These are phyloP conservation scores for Melanogaster broomeanus DNA, from an alignment of 768 basidiomycete species.

Conservation along the genomic window DNA sequence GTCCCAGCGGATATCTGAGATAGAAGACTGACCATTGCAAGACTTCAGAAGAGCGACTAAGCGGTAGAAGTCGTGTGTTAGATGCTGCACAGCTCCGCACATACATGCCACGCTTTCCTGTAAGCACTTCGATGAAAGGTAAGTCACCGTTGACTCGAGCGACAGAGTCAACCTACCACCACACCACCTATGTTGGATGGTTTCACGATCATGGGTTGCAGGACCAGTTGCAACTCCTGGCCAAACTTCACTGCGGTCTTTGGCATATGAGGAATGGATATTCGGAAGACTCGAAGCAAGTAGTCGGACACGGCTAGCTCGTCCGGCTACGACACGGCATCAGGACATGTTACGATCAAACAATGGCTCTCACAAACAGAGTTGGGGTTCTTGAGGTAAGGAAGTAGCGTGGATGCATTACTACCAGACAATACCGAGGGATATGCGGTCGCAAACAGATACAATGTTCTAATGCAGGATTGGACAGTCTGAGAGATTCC, in stretches of 20 bases:
- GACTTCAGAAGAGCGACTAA: slow-evolving; percentile 82
- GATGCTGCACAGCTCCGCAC: slow-evolving; percentile 78
- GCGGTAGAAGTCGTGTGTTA: slow-evolving; percentile 84
- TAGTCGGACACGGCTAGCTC: slow-evolving; percentile 86
- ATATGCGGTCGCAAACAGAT: slow-evolving; percentile 80
- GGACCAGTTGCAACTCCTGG: slow-evolving; percentile 72
- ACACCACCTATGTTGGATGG: slow-evolving; percentile 70
- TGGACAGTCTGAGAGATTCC: slow-evolving; percentile 60
- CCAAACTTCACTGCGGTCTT: slow-evolving; percentile 89
- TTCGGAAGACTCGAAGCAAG: slow-evolving; percentile 84
- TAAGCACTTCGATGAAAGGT: slow-evolving; percentile 53
- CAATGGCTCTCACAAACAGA: slow-evolving; percentile 51
- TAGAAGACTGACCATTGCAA: slow-evolving; percentile 61
- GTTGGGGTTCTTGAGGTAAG: slow-evolving; percentile 83
- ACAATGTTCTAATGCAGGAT: slow-evolving; percentile 83
- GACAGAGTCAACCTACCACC: slow-evolving; percentile 45
- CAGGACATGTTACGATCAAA: neutral
- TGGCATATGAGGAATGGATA: slow-evolving; percentile 84
- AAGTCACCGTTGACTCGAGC: neutral
- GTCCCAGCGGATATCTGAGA: neutral
- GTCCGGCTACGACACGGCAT: slow-evolving; percentile 54
- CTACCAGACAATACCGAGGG: slow-evolving; percentile 81
- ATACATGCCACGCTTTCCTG: slow-evolving; percentile 94
- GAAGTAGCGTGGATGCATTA: slow-evolving; percentile 83
- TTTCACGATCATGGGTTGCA: slow-evolving; percentile 92